Percentiles rank a stretch among this genome's conserved stretches.
Conservation (phyloP, 2,329 filamentous ascomycete genomes). For the Elsinoe australis region DNA sequence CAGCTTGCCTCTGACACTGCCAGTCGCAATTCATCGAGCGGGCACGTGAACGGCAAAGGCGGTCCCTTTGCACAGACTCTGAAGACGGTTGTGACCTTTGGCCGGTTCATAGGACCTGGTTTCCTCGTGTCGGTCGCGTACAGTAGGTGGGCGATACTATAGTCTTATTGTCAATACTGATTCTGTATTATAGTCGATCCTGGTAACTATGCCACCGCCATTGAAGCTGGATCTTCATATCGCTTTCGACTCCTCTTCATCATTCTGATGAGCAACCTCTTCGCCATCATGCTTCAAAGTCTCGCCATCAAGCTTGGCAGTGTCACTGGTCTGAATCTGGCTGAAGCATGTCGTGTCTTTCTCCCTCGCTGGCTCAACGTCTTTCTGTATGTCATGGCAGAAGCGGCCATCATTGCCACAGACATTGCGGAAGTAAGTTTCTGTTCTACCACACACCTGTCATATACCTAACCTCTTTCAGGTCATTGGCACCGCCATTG, state of each 20-base stretch:
- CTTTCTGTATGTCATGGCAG: conserved; percentile 47
- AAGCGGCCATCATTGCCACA: conserved; percentile 51
- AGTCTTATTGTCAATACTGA: not conserved
- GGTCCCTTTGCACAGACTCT: conserved; percentile 8
- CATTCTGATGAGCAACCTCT: conserved; percentile 60
- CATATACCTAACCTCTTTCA: too few species aligned
- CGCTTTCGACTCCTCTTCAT: conserved; percentile 60
- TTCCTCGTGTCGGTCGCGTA: conserved; percentile 52
- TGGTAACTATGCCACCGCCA: conserved; percentile 62
- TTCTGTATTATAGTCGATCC: conserved; percentile 32
- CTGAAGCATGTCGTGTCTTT: conserved; percentile 42
- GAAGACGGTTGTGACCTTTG: conserved; percentile 39
- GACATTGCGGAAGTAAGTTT: conserved; percentile 56
- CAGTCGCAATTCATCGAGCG: conserved; percentile 2
- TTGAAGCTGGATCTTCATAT: conserved; percentile 59
- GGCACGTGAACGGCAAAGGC: conserved; percentile 6
- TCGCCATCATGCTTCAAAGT: conserved; percentile 63
- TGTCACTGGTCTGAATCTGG: conserved; percentile 44
- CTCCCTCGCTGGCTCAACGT: conserved; percentile 49
- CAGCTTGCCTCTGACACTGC: conserved; percentile 1
- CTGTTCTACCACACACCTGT: too few species aligned
- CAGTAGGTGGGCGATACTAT: conserved; percentile 21
- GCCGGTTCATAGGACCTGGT: conserved; percentile 57
- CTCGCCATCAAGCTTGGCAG: conserved; percentile 54
- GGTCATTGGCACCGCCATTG: conserved; percentile 64